Evolutionary conservation across 2,329 filamentous ascomycete species (phyloP).

Genomic region (Aspergillus udagawae): DNA sequence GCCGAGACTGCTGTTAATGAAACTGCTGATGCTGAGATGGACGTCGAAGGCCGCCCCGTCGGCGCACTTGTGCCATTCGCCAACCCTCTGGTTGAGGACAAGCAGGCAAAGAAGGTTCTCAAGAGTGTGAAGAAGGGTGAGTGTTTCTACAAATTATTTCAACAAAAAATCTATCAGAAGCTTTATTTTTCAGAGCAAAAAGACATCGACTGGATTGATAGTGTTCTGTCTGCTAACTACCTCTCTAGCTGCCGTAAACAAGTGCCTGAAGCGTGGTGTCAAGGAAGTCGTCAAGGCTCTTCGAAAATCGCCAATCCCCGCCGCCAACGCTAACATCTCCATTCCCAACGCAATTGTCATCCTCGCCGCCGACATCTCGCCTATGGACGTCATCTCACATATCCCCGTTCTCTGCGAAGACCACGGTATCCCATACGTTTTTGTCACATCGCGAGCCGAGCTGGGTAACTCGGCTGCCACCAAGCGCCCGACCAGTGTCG

Average conservation of each 20-base stretch:
- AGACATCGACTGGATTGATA: neutral
- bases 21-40: slow-evolving; percentile 25
- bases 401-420: slow-evolving; percentile 97
- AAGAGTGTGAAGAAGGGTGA: slow-evolving; percentile 51
- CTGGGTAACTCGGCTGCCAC: slow-evolving; percentile 90
- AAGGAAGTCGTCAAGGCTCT: slow-evolving; percentile 99
- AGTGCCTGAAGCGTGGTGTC: slow-evolving; percentile 93
- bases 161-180: neutral
- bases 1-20: slow-evolving; percentile 19
- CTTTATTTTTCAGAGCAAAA: neutral
- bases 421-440: slow-evolving; percentile 95
- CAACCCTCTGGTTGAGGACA: slow-evolving; percentile 48
- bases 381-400: slow-evolving; percentile 98
- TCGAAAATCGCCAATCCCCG: slow-evolving; percentile 76
- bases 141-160: slow-evolving; percentile 2
- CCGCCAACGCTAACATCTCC: slow-evolving; percentile 58
- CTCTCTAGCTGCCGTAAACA: slow-evolving; percentile 78
- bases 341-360: slow-evolving; percentile 73
- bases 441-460: slow-evolving; percentile 86
- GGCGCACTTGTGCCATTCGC: slow-evolving; percentile 49
- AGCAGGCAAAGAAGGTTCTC: slow-evolving; percentile 49
- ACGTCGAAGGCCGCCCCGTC: slow-evolving; percentile 32
- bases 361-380: slow-evolving; percentile 94
- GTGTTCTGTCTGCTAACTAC: slow-evolving; percentile 14
- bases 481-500: slow-evolving; percentile 93